Conservation (phyloP, 768 basidiomycete species). For the Mycena latifolia region DNA sequence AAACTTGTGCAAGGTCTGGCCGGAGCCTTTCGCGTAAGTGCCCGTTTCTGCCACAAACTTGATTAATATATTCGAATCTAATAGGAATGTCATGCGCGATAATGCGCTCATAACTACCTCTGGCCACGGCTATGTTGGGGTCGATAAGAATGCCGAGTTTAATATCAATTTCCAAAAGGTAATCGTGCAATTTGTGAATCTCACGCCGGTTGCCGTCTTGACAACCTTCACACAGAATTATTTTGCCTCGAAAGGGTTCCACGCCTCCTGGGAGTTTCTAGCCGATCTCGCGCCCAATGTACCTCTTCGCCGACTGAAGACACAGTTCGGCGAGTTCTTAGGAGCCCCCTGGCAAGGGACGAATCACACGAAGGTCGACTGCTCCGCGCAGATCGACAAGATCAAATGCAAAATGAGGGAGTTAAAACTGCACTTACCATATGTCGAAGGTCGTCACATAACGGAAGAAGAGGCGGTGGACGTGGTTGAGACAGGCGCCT, state of each 20-base stretch:
- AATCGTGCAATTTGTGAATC: no score
- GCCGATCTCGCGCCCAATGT: constrained; percentile 15
- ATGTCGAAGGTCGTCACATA: background rate
- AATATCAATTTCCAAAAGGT: constrained; percentile 25
- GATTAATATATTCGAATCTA: no score
- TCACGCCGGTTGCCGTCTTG: no score
- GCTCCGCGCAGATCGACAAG: background rate
- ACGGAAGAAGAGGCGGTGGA: background rate
- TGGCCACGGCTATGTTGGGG: background rate
- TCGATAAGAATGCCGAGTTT: constrained; percentile 19
- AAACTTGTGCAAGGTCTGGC: constrained; percentile 20
- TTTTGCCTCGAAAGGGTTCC: constrained; percentile 18
- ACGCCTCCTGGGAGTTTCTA: constrained; percentile 18
- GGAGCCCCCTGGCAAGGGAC: constrained; percentile 19
- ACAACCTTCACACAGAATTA: no score
- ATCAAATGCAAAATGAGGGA: constrained; percentile 10
- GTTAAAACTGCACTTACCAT: background rate
- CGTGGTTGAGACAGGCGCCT: background rate
- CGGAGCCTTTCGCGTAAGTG: constrained; percentile 13
- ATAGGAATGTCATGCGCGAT: constrained; percentile 13
- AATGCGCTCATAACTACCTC: constrained; percentile 5
- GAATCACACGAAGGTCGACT: constrained; percentile 11
- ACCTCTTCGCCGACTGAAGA: constrained; percentile 6
- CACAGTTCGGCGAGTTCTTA: constrained; percentile 18
- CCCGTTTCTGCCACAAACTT: no score